Evolutionary conservation across 768 basidiomycete species (phyloP), one percentile per base, ranked within the genome.

Genomic region (Gymnopilus junonius): DNA sequence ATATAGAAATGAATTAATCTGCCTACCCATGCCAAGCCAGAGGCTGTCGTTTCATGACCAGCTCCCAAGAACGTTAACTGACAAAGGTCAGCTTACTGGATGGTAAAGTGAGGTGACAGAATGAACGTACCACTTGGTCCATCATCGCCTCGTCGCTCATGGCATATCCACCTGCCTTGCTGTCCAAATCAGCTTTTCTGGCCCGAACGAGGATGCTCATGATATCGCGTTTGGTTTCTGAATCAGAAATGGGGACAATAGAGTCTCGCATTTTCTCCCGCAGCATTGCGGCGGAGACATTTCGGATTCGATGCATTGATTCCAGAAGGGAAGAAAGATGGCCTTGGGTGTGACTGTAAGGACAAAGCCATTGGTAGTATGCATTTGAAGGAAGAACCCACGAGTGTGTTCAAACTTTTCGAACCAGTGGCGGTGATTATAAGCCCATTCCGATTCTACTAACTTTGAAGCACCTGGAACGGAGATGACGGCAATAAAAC

Each of bases 61-160:
- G 83, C 82, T 1, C 79, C 81, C 12, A 84, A 69, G 73, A 84
- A 83, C 3, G 83, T 84, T 8, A 84, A 66, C 81, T 82, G 54
- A 12, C 2, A 2, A 31, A 25, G 50, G 43, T 37, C 29, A 37
- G 21, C 17, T 17, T 25, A 25, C 8, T 34, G n/a, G n/a, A n/a
- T n/a, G n/a, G 29, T 39, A 12, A 23, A 39, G 17, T 27, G 11
- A 32, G 14, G 12, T 20, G 11, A 46, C 10, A 21, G 4, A 25
- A 34, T 4, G 17, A 51, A 25, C 15, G 17, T 23, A 83, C 82
- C 42, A 85, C 81, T 75, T 85, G 84, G 55, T 83, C 82, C 73
- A 84, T 80, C 80, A 84, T 82, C 14, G 76, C 80, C 46, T 74
- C 68, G 62, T 84, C 82, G 25, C 76, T 80, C 82, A 84, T 81